These are phyloP conservation scores for Rubia yunnanensis DNA, from an alignment of 257 asterid species.

Conservation along the genomic window DNA sequence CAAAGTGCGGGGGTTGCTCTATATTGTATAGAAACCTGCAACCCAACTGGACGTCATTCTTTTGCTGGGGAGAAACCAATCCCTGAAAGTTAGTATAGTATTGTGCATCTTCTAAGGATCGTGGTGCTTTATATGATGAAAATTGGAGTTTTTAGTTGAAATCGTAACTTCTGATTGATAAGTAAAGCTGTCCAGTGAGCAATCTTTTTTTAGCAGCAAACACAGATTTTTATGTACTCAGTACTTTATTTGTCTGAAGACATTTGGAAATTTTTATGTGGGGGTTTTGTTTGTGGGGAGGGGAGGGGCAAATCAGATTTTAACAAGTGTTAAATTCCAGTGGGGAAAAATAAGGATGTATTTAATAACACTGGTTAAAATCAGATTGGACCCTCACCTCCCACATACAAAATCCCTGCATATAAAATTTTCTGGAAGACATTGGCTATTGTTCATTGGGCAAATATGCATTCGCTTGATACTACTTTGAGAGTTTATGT, in stretches of 20 bases:
- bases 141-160: not conserved
- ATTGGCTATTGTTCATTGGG: not conserved
- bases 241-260: not conserved
- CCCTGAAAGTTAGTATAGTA: too few relatives aligned
- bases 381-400: too few relatives aligned
- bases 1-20: conserved; percentile 18
- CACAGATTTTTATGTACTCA: not conserved
- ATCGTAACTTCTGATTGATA: not conserved
- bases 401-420: too few relatives aligned
- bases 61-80: too few relatives aligned
- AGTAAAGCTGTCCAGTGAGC: not conserved
- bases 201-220: not conserved
- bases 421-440: too few relatives aligned
- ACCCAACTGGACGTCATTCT: not conserved
- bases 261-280: too few relatives aligned
- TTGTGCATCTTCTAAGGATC: not conserved
- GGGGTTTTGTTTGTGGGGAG: too few relatives aligned
- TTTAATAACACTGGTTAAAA: too few relatives aligned
- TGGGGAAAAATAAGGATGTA: too few relatives aligned
- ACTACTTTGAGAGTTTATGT: not conserved
- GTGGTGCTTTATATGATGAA: not conserved
- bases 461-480: not conserved
- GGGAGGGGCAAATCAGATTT: too few relatives aligned
- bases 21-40: not conserved
- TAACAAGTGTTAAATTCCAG: too few relatives aligned